Conservation (phyloP, 1,284 basidiomycete genomes). For the Apiotrichum akiyoshidainum region DNA sequence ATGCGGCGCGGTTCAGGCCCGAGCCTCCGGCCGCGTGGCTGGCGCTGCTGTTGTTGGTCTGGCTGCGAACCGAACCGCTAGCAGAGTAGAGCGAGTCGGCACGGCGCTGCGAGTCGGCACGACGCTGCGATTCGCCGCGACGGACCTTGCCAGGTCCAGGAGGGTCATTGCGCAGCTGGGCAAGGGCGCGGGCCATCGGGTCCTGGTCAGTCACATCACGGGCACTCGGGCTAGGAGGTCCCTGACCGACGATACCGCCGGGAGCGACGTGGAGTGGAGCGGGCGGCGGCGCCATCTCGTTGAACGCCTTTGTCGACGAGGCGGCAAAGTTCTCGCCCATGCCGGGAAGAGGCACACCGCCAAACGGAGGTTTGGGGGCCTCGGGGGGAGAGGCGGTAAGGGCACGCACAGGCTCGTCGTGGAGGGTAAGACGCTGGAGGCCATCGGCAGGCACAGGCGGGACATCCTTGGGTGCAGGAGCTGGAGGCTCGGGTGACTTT, state of each 20-base stretch:
- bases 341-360: constrained; percentile 46
- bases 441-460: not conserved
- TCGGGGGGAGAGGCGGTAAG: constrained; percentile 6
- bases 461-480: constrained; percentile 4
- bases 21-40: not conserved
- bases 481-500: constrained; percentile 1
- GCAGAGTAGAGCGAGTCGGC: constrained; percentile 40
- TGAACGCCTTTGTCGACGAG: constrained; percentile 14
- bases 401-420: constrained; percentile 2
- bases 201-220: constrained; percentile 52
- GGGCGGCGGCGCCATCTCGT: constrained; percentile 35
- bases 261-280: constrained; percentile 23
- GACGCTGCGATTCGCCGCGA: constrained; percentile 42
- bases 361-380: constrained; percentile 34
- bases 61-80: constrained; percentile 24
- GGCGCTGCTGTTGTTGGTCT: constrained; percentile 1
- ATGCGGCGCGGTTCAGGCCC: constrained; percentile 18
- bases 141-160: constrained; percentile 45
- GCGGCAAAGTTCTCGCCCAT: constrained; percentile 24
- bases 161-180: constrained; percentile 53
- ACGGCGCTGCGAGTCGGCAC: constrained; percentile 44
- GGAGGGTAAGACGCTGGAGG: constrained; percentile 10
- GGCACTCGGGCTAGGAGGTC: constrained; percentile 30
- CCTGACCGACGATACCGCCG: not conserved
- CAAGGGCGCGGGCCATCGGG: constrained; percentile 67